Base-by-base conservation (phyloP, 2,329 filamentous ascomycete genomes). In the Phoma sp. region DNA sequence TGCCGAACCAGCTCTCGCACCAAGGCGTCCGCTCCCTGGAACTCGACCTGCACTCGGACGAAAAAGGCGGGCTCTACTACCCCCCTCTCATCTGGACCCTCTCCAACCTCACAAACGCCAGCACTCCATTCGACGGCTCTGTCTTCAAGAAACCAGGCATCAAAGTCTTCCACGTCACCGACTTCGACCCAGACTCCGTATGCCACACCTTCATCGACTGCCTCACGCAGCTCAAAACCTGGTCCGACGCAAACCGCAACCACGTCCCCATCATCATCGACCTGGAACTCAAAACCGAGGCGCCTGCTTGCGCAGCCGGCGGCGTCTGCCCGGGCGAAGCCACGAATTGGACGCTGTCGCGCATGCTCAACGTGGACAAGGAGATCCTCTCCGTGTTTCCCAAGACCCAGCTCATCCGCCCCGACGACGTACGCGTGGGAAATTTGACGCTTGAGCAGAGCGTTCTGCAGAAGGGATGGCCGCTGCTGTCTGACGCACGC, bases 161-260 rank as follows among this genome's bases (percentile, higher is more conserved):
- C 49, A 83, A 82, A 58, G 75, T 83, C 14, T 73, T 82, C 58
- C 80, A 83, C 64, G 74, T 82, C n/a, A 77, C 79, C 2, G 80
- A 82, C 53, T 69, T 77, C 1, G 80, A 83, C 60, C 74, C 79
- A 2, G 74, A 79, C 57, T 64, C 73, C 23, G 72, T 76, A 18
- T 82, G 80, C 69, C 74, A 78, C 58, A 81, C 79, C 5, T 75
- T 83, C 37, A 64, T 75, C 9, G 69, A 71, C 18, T 82, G 80
- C 55, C 71, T 83, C 7, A 60, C 55, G 4, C 60, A 78, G 39
- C 68, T 82, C 40, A 78, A 77, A 62, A 55, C 42, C 7, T 82
- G 80, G 80, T 76, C 77, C 7, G 72, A 79, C 5, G 67, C 65
- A 0, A 72, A 82, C 57, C 76, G 71, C 0, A 58, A 64, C 14